Percentiles rank a stretch among this genome's conserved stretches.
Conservation (phyloP, 768 basidiomycete species). For the Leccinum uliginosum region DNA sequence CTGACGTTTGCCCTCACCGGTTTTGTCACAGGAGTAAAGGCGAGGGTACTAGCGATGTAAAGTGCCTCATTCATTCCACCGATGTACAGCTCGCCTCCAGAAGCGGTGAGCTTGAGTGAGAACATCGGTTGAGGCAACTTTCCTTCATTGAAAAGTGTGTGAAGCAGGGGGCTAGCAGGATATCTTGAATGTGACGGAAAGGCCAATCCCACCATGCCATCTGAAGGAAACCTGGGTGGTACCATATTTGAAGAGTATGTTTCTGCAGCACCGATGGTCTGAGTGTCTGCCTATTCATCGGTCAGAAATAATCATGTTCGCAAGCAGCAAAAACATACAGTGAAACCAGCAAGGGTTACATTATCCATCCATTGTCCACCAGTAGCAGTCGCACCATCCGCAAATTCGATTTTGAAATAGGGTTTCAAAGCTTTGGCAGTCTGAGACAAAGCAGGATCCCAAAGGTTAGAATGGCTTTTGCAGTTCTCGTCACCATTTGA, state of each 20-base stretch:
- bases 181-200: slow-evolving; percentile 25
- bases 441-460: too few species aligned
- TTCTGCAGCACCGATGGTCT: slow-evolving; percentile 9
- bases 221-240: neutral
- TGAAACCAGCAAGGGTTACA: slow-evolving; percentile 4
- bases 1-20: too few species aligned
- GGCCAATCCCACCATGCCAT: slow-evolving; percentile 24
- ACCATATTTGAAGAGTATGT: slow-evolving; percentile 1
- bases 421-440: too few species aligned
- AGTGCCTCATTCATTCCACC: too few species aligned
- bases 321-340: neutral
- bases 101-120: too few species aligned
- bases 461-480: too few species aligned
- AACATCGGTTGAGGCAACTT: too few species aligned
- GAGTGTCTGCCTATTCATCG: slow-evolving; percentile 2
- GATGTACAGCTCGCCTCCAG: too few species aligned
- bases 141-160: slow-evolving; percentile 12
- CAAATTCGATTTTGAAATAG: too few species aligned
- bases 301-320: neutral
- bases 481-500: too few species aligned
- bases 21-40: too few species aligned
- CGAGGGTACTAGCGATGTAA: too few species aligned
- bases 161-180: slow-evolving; percentile 25
- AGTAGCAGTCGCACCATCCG: neutral
- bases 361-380: slow-evolving; percentile 38